These are phyloP conservation scores for Geotrichum bryndzae DNA, from an alignment of 1,139 yeast genomes.

Conservation along the genomic window DNA sequence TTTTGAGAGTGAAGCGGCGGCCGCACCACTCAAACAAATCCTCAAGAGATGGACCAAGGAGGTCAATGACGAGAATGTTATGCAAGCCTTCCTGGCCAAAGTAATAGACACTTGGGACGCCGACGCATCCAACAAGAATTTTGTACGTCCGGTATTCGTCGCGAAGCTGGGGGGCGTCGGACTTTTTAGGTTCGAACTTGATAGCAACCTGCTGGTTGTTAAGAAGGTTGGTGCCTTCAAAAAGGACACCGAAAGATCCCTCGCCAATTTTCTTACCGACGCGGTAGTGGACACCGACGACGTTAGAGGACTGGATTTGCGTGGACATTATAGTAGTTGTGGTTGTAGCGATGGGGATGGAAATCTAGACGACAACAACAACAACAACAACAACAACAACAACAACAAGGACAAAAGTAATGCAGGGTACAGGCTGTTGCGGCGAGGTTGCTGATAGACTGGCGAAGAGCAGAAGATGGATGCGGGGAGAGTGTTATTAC, in stretches of 20 bases:
- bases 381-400: neutral
- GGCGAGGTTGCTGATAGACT: constrained; percentile 42
- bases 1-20: constrained; percentile 76
- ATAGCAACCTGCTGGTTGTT: constrained; percentile 73
- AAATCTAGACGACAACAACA: neutral
- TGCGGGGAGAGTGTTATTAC: neutral
- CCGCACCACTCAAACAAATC: constrained; percentile 99
- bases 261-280: constrained; percentile 97
- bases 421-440: constrained; percentile 54
- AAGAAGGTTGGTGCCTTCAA: constrained; percentile 86
- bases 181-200: constrained; percentile 79
- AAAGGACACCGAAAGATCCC: constrained; percentile 95
- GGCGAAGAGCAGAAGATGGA: neutral
- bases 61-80: constrained; percentile 85
- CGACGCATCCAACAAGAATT: constrained; percentile 71
- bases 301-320: constrained; percentile 39
- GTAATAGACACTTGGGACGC: constrained; percentile 92
- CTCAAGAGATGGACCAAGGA: constrained; percentile 91
- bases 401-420: neutral
- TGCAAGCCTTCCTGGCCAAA: constrained; percentile 98
- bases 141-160: constrained; percentile 94
- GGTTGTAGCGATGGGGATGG: constrained; percentile 33
- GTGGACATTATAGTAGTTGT: constrained; percentile 31
- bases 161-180: constrained; percentile 96
- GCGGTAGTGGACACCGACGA: constrained; percentile 76